A percentile compares a stretch with the other conserved stretches of the same genome.
Conservation (phyloP, 2,329 filamentous ascomycete species). For the Alternaria panax region DNA sequence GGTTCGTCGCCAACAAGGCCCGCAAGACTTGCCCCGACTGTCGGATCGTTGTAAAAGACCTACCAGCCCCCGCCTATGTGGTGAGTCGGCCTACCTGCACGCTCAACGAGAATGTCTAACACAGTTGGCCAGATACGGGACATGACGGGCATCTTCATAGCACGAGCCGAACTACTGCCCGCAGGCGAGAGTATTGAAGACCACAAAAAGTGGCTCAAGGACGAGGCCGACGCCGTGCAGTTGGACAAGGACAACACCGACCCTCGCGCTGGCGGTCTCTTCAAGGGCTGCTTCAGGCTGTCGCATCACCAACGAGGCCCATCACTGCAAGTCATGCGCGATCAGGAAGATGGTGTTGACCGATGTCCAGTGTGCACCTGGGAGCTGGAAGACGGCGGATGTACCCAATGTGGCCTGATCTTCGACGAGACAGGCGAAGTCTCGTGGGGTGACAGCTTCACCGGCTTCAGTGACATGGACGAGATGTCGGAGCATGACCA, state of each 20-base stretch:
- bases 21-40: conserved; percentile 75
- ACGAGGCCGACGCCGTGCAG: conserved; percentile 67
- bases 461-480: conserved; percentile 56
- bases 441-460: conserved; percentile 49
- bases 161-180: conserved; percentile 66
- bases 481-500: conserved; percentile 51
- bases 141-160: conserved; percentile 69
- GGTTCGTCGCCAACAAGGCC: conserved; percentile 61
- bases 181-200: conserved; percentile 69
- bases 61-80: conserved; percentile 70
- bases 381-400: conserved; percentile 69
- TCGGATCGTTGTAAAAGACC: conserved; percentile 63
- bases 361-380: conserved; percentile 69
- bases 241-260: conserved; percentile 64
- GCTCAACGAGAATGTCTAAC: conserved; percentile 1
- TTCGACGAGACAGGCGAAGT: conserved; percentile 58
- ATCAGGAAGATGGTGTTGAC: conserved; percentile 66
- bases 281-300: conserved; percentile 66
- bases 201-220: conserved; percentile 63
- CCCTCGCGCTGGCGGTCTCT: conserved; percentile 63
- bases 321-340: conserved; percentile 56
- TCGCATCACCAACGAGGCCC: conserved; percentile 28
- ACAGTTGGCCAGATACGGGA: conserved; percentile 63
- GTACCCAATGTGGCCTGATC: conserved; percentile 61
- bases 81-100: conserved; percentile 52